phyloP scores from a whole-genome alignment of 768 basidiomycete genomes.

The Lanmaoa rubissima region DNA sequence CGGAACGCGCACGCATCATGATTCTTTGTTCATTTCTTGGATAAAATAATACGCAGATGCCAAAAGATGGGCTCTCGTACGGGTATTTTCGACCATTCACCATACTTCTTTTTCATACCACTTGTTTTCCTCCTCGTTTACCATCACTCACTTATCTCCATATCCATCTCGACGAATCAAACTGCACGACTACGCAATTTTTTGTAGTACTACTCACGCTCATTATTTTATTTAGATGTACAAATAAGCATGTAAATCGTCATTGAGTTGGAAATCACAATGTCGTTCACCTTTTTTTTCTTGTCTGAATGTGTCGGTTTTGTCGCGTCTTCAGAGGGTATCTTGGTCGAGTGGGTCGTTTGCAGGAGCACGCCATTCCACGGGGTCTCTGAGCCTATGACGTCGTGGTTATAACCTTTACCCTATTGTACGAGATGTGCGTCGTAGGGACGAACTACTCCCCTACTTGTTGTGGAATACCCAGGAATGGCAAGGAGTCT shows the following conservation, averaged over 20 bases:
- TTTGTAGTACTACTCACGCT: conserved; percentile 27
- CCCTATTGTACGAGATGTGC: no score
- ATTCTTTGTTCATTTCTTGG: not conserved
- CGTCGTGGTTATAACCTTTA: no score
- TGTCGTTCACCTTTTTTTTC: not conserved
- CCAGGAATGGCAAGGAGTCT: no score
- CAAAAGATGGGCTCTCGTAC: not conserved
- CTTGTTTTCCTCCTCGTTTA: not conserved
- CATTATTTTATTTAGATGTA: conserved; percentile 15
- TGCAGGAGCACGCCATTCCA: no score
- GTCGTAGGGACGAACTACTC: no score
- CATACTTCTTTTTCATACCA: not conserved
- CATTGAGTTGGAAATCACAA: not conserved
- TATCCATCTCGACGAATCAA: not conserved
- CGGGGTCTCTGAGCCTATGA: no score
- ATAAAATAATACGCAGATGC: not conserved
- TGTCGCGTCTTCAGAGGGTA: no score
- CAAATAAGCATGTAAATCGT: not conserved
- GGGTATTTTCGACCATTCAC: conserved; percentile 20
- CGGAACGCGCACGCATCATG: not conserved
- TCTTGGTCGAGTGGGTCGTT: no score
- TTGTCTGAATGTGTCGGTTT: not conserved
- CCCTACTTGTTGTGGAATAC: no score
- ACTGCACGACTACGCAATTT: conserved; percentile 19
- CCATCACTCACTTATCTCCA: not conserved